A percentile compares a stretch with the other conserved stretches of the same genome.
Evolutionary conservation across 2,329 filamentous ascomycete genomes (phyloP).

Genomic region (Chaetomium globosum): DNA sequence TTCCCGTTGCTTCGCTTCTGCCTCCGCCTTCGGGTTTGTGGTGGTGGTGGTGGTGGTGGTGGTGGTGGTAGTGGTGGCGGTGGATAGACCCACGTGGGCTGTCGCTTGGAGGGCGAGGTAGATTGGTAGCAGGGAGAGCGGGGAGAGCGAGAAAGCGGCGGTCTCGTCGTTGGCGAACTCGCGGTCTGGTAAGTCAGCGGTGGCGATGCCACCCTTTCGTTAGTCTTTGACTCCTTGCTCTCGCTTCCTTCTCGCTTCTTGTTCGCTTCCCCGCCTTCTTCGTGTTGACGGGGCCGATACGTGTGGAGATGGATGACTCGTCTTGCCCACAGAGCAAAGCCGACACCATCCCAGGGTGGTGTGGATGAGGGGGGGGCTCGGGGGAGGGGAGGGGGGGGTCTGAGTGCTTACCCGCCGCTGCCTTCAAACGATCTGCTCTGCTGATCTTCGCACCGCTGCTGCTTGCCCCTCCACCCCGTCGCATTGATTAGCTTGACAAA

Average conservation of each 20-base stretch:
- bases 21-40: background rate
- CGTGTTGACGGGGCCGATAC: background rate
- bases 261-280: conserved; percentile 2
- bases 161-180: conserved; percentile 59
- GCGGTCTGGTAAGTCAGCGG: conserved; percentile 47
- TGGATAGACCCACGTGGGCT: conserved; percentile 44
- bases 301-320: conserved; percentile 1
- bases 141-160: conserved; percentile 52
- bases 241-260: background rate
- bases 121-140: conserved; percentile 65
- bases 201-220: conserved; percentile 37
- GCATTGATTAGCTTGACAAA: conserved; percentile 85
- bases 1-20: background rate
- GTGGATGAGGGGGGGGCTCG: background rate
- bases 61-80: conserved; percentile 41
- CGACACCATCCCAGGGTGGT: conserved; percentile 15
- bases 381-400: background rate
- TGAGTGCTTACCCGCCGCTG: conserved; percentile 56
- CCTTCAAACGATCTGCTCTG: conserved; percentile 51
- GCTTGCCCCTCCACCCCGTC: conserved; percentile 39
- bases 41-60: conserved; percentile 42
- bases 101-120: conserved; percentile 67
- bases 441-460: conserved; percentile 21
- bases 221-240: conserved; percentile 12
- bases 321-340: background rate